Evolutionary conservation across 2,329 filamentous ascomycete species (phyloP).

Genomic region (Aspergillus phoenicis): DNA sequence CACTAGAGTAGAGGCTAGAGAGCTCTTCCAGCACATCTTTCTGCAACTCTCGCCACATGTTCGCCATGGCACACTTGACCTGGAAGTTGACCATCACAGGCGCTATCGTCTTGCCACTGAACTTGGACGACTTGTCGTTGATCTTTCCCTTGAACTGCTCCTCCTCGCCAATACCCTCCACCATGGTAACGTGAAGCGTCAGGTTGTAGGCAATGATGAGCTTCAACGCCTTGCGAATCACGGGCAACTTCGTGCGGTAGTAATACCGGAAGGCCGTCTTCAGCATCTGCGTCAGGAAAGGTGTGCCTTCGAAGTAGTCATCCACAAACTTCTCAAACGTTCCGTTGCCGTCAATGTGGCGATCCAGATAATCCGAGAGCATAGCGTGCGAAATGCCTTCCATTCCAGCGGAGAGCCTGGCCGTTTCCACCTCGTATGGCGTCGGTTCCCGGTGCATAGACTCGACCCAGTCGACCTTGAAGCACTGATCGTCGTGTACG

Average conservation of each 20-base stretch:
- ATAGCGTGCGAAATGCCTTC: conserved; percentile 81
- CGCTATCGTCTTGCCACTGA: conserved; percentile 84
- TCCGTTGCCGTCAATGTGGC: conserved; percentile 86
- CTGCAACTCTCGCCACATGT: conserved; percentile 97
- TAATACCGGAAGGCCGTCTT: conserved; percentile 96
- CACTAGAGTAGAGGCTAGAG: conserved; percentile 89
- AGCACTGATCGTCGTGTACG: conserved; percentile 88
- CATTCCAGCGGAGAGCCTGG: conserved; percentile 83
- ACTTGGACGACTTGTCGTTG: conserved; percentile 82
- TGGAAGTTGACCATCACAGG: conserved; percentile 99
- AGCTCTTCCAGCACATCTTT: conserved; percentile 95
- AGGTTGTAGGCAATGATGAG: conserved; percentile 94
- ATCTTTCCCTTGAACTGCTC: conserved; percentile 78
- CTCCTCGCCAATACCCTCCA: conserved; percentile 84
- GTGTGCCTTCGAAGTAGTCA: conserved; percentile 93
- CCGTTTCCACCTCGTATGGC: conserved; percentile 83
- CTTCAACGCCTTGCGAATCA: conserved; percentile 94
- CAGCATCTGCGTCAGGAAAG: conserved; percentile 91
- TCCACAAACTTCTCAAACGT: conserved; percentile 93
- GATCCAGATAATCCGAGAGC: conserved; percentile 89
- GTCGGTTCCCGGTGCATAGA: conserved; percentile 72
- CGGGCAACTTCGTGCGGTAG: conserved; percentile 79
- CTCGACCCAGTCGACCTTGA: conserved; percentile 93
- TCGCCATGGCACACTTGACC: conserved; percentile 94
- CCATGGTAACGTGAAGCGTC: conserved; percentile 90